phyloP scores from a whole-genome alignment of 2,329 filamentous ascomycete species.

The Claviceps spartinae region DNA sequence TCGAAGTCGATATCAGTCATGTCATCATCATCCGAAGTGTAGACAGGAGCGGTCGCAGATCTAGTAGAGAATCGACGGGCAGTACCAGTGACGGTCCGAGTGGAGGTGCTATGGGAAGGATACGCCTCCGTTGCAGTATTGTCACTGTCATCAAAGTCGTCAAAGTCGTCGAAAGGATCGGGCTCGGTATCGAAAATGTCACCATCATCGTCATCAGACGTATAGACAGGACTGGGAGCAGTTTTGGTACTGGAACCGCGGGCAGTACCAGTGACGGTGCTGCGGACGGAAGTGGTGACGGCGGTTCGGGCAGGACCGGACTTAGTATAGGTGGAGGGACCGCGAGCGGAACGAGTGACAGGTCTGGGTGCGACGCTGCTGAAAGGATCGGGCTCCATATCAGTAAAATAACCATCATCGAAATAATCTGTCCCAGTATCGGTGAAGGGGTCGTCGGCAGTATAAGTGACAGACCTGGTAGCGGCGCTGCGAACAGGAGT shows the following conservation, averaged over 20 bases:
- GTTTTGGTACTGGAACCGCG: background rate
- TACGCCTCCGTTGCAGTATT: no score
- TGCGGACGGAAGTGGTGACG: background rate
- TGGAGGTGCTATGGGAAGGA: no score
- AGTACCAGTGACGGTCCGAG: no score
- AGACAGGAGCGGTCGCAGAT: no score
- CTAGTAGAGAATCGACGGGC: no score
- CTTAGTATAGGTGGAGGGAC: background rate
- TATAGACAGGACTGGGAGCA: background rate
- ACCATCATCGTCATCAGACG: no score
- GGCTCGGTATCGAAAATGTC: no score
- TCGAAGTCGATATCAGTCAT: no score
- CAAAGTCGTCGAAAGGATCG: no score
- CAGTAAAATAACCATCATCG: background rate
- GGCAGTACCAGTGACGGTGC: background rate
- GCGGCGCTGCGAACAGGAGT: background rate
- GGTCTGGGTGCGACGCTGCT: background rate
- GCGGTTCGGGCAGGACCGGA: background rate
- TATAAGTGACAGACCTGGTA: background rate
- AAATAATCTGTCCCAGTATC: background rate
- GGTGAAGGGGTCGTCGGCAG: background rate
- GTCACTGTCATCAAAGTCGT: no score
- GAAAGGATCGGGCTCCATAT: background rate
- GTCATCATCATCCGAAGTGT: no score
- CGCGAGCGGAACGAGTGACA: background rate